Conservation (phyloP, 2,329 filamentous ascomycete species). For the Pseudopithomyces chartarum region DNA sequence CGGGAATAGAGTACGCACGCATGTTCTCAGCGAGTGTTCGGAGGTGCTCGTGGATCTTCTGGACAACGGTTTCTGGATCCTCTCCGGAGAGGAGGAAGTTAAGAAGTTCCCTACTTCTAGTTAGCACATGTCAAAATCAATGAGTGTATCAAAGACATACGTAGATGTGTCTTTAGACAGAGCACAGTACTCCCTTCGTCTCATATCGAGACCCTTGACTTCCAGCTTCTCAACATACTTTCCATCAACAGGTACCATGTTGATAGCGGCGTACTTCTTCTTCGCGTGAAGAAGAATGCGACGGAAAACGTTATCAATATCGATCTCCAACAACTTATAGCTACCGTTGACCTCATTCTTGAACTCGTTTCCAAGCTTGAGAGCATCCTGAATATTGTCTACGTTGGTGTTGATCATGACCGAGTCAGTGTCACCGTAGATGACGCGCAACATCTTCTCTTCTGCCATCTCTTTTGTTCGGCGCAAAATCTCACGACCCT, state of each 20-base stretch:
- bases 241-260: slow-evolving; percentile 85
- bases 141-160: slow-evolving; percentile 37
- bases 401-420: slow-evolving; percentile 99
- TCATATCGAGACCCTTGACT: slow-evolving; percentile 98
- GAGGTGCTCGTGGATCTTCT: slow-evolving; percentile 91
- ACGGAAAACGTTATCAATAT: slow-evolving; percentile 97
- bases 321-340: slow-evolving; percentile 92
- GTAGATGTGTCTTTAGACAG: slow-evolving; percentile 93
- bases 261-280: slow-evolving; percentile 99
- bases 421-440: slow-evolving; percentile 98
- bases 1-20: slow-evolving; percentile 75
- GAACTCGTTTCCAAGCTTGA: slow-evolving; percentile 92
- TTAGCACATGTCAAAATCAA: neutral
- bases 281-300: slow-evolving; percentile 93
- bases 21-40: slow-evolving; percentile 84
- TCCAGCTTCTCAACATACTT: slow-evolving; percentile 95
- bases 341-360: slow-evolving; percentile 93
- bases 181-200: slow-evolving; percentile 92
- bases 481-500: slow-evolving; percentile 94
- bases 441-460: slow-evolving; percentile 87
- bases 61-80: slow-evolving; percentile 84
- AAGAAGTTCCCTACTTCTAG: slow-evolving; percentile 67
- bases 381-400: slow-evolving; percentile 85
- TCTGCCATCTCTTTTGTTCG: slow-evolving; percentile 97
- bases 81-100: slow-evolving; percentile 94